Conservation (phyloP, 2,329 filamentous ascomycete species). For the Diplocarpon mali region DNA sequence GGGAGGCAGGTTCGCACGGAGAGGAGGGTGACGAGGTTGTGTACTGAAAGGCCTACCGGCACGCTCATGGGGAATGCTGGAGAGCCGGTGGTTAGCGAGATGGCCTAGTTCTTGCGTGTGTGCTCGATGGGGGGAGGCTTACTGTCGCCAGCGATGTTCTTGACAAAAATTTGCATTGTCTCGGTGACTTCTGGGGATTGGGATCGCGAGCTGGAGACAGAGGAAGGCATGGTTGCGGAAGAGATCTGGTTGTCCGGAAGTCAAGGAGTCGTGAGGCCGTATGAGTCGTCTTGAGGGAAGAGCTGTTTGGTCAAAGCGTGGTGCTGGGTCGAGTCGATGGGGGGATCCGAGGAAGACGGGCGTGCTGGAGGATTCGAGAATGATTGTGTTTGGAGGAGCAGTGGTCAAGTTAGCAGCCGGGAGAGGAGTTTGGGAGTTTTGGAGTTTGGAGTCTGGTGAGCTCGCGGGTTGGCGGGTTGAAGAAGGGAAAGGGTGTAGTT, state of each 20-base stretch:
- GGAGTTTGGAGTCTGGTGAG: too few species aligned
- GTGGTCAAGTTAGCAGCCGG: too few species aligned
- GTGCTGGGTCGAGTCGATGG: not conserved
- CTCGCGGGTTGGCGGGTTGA: too few species aligned
- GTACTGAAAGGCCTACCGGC: conserved; percentile 40
- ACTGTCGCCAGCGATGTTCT: conserved; percentile 47
- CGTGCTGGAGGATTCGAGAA: not conserved
- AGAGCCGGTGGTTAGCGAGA: conserved; percentile 7
- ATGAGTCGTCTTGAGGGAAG: not conserved
- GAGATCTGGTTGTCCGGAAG: not conserved
- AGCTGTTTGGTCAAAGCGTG: not conserved
- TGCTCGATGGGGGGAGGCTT: conserved; percentile 25
- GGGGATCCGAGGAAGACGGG: not conserved
- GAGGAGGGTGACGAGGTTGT: conserved; percentile 44
- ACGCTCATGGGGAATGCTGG: conserved; percentile 46
- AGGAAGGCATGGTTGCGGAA: conserved; percentile 21
- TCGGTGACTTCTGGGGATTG: conserved; percentile 34
- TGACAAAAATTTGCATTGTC: conserved; percentile 51
- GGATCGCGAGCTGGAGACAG: conserved; percentile 22
- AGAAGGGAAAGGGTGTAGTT: too few species aligned
- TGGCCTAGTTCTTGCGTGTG: conserved; percentile 3
- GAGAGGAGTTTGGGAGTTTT: too few species aligned
- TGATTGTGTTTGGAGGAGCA: too few species aligned
- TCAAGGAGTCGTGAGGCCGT: not conserved
- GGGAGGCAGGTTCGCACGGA: conserved; percentile 45